A percentile compares a stretch with the other conserved stretches of the same genome.
Evolutionary conservation across 768 basidiomycete species (phyloP).

Genomic region (Suillus discolor): DNA sequence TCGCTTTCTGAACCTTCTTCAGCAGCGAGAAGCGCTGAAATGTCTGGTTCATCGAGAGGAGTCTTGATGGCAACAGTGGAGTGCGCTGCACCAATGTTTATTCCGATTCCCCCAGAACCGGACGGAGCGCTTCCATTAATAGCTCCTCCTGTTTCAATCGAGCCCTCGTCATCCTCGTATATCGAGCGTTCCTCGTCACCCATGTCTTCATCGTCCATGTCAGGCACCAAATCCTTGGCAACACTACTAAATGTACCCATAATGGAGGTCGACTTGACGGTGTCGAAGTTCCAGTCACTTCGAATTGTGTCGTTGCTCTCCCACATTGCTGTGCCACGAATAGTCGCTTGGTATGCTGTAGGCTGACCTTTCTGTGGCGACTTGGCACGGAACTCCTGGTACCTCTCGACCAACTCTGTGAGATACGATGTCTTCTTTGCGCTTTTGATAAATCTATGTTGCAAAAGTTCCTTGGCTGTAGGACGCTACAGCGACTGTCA

Average conservation of each 20-base stretch:
- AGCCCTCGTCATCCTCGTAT: constrained; percentile 50
- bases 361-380: constrained; percentile 54
- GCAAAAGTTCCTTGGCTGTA: constrained; percentile 87
- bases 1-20: constrained; percentile 43
- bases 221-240: constrained; percentile 66
- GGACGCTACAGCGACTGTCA: constrained; percentile 64
- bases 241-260: constrained; percentile 81
- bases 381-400: constrained; percentile 74
- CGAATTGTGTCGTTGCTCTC: constrained; percentile 74
- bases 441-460: constrained; percentile 88
- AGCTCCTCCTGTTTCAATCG: constrained; percentile 64
- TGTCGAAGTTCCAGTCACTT: constrained; percentile 97
- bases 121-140: constrained; percentile 64
- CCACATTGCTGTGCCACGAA: constrained; percentile 64
- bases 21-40: constrained; percentile 42
- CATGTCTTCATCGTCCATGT: constrained; percentile 58
- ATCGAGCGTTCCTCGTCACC: constrained; percentile 38
- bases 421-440: constrained; percentile 85
- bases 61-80: constrained; percentile 74
- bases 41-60: constrained; percentile 41
- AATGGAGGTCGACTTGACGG: constrained; percentile 67
- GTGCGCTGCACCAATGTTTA: constrained; percentile 58
- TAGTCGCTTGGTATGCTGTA: constrained; percentile 57
- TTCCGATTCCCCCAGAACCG: constrained; percentile 42
- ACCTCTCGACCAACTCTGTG: constrained; percentile 85